Evolutionary conservation across 495 filamentous ascomycete genomes (phyloP), one percentile per base, ranked within the genome.

Genomic region (Oidiodendron maius): DNA sequence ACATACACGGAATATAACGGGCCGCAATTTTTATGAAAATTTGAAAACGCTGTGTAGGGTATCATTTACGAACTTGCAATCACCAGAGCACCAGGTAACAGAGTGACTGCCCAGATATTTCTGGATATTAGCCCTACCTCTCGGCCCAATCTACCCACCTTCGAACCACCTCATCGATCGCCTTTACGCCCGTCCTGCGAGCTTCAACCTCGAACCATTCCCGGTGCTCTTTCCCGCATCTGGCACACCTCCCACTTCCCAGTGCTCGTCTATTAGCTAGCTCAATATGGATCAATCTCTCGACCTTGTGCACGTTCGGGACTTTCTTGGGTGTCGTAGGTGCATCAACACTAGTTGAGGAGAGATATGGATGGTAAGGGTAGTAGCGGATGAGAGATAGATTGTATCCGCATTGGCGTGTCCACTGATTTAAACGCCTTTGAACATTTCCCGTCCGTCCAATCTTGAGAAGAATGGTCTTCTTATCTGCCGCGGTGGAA

Each of bases 191-290:
- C 10, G 83, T 71, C 56, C 82, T 77, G 15, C 67, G 78, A 2
- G 87, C 89, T 43, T 87, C 80, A 5, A 97, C 80, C 64, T 93
- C 90, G 64, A 99, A 97, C 93, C 93, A 99, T 64, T 99, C 93
- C 30, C 81, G 71, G 66, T 99, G 94, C 56, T 87, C 83, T 64
- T 82, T 88, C 10, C 91, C 90, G 62, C 93, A 99, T 6, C 77
- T 77, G 6, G 69, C 64, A 61, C 93, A 99, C 37, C 74, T 74
- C 24, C 62, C 70, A 18, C 60, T 64, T 12, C 72, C 69, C 51
- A 80, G 74, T 9, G 88, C 68, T 13, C 84, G 77, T 44, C 78
- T 70, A 24, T 83, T 84, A 4, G 70, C 72, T 21, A 99, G 73
- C 70, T 99, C 93, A 18, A 96, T 64, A 61, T 98, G 93, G 46